Base-by-base conservation (phyloP, 2,329 filamentous ascomycete genomes). In the Diplodia intermedia region DNA sequence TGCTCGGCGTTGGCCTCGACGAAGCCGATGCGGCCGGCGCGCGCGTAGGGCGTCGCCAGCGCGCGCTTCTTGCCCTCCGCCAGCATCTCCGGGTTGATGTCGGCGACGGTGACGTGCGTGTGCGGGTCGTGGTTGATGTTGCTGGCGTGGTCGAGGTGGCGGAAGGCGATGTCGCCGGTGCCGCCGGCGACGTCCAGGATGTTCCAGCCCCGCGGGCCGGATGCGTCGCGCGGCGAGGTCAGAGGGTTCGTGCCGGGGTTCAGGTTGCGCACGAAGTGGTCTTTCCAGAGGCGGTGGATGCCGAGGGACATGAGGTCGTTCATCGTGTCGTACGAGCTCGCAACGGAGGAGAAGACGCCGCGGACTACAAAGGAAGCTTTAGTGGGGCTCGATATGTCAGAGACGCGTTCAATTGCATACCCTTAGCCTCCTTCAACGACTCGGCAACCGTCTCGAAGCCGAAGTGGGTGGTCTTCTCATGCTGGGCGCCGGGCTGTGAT, bases 231-330 rank as follows among this genome's bases (percentile, higher is more conserved):
- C 3, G 71, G 38, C 1, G 84, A 79, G 56, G 79, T 85, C 72
- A 79, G 83, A 66, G 74, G 84, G 72, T 82, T 82, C 1, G 82
- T 86, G 71, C 94, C 94, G 0, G 95, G 94, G 78, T 97, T 95
- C 38, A 99, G 87, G 40, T 90, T 90, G 72, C 92, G 90, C 55
- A 99, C 94, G 79, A 98, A 99, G 82, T 97, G 90, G 81, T 98
- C 94, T 83, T 91, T 99, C 95, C 95, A 99, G 47, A 99, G 84
- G 53, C 95, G 91, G 80, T 99, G 95, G 82, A 97, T 94, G 67
- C 95, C 95, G 57, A 99, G 88, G 8, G 95, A 98, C 95, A 99
- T 99, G 73, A 98, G 86, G 79, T 99, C 95, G 82, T 99, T 99
- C 95, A 99, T 99, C 70, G 90, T 91, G 80, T 99, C 95, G 82